Percentiles rank a stretch among this genome's conserved stretches.
Evolutionary conservation across 495 filamentous ascomycete species (phyloP).

Genomic region (Aspergillus olivimuriae): DNA sequence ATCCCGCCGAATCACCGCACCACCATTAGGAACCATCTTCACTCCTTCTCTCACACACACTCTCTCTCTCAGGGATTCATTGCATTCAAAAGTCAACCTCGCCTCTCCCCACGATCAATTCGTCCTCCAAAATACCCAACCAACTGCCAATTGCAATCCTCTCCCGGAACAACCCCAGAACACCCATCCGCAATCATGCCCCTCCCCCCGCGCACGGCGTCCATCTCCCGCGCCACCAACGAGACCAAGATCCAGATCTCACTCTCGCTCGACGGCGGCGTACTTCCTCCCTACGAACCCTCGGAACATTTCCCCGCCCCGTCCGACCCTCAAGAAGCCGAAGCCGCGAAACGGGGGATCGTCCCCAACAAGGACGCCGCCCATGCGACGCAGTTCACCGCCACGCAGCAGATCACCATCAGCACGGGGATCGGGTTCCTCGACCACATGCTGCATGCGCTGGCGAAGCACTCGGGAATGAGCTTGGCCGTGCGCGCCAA

Average conservation of each 20-base stretch:
- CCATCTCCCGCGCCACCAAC: slow-evolving; percentile 81
- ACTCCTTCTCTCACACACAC: too few relatives aligned
- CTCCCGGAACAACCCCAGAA: too few relatives aligned
- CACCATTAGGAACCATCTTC: too few relatives aligned
- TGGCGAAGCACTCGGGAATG: slow-evolving; percentile 94
- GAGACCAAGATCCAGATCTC: slow-evolving; percentile 93
- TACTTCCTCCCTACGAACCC: slow-evolving; percentile 56
- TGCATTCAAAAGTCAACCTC: too few relatives aligned
- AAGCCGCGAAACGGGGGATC: slow-evolving; percentile 62
- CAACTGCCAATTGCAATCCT: slow-evolving; percentile 5
- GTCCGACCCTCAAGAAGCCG: slow-evolving; percentile 31
- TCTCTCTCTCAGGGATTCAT: too few relatives aligned
- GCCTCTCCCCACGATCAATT: too few relatives aligned
- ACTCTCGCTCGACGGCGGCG: slow-evolving; percentile 88
- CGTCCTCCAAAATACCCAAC: background rate
- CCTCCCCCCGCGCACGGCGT: slow-evolving; percentile 55
- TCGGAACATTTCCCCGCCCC: slow-evolving; percentile 36
- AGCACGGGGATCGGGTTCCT: slow-evolving; percentile 97
- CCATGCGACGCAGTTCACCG: slow-evolving; percentile 77
- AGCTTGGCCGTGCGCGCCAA: slow-evolving; percentile 71
- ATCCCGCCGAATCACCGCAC: background rate
- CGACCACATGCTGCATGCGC: slow-evolving; percentile 97
- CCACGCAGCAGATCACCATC: slow-evolving; percentile 76
- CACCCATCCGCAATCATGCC: slow-evolving; percentile 20
- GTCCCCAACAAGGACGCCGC: slow-evolving; percentile 70